phyloP scores from a whole-genome alignment of 371 early-diverging fungal genomes.

The Rhizopus sp. region DNA sequence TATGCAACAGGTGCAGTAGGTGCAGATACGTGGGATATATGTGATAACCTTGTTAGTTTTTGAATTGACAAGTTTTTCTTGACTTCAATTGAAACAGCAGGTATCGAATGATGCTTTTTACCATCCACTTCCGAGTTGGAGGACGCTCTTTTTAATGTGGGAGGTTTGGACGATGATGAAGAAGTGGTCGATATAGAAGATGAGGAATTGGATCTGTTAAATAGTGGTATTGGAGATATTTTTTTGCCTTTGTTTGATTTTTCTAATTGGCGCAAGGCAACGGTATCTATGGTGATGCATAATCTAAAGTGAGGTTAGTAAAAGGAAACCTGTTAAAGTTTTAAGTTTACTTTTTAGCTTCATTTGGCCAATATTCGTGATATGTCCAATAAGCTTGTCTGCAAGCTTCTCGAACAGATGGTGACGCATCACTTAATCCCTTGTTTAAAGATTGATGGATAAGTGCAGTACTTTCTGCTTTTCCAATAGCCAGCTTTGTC shows the following conservation, averaged over 20 bases:
- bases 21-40: constrained; percentile 11
- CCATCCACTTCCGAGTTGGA: not conserved
- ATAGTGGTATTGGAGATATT: not conserved
- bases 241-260: constrained; percentile 5
- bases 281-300: constrained; percentile 6
- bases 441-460: constrained; percentile 31
- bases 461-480: constrained; percentile 25
- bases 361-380: constrained; percentile 27
- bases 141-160: not conserved
- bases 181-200: not conserved
- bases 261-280: constrained; percentile 8
- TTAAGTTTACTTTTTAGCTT: constrained; percentile 27
- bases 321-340: not conserved
- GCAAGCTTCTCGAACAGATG: constrained; percentile 33
- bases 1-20: constrained; percentile 3
- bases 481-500: constrained; percentile 24
- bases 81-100: not conserved
- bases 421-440: constrained; percentile 38
- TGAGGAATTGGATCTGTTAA: constrained; percentile 1
- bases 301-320: constrained; percentile 2
- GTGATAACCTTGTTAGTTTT: constrained; percentile 6
- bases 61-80: not conserved
- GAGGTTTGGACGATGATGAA: not conserved
- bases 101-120: not conserved
- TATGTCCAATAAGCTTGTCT: constrained; percentile 34